phyloP scores from a whole-genome alignment of 345 rosid genomes.

The Kandelia obovata region DNA sequence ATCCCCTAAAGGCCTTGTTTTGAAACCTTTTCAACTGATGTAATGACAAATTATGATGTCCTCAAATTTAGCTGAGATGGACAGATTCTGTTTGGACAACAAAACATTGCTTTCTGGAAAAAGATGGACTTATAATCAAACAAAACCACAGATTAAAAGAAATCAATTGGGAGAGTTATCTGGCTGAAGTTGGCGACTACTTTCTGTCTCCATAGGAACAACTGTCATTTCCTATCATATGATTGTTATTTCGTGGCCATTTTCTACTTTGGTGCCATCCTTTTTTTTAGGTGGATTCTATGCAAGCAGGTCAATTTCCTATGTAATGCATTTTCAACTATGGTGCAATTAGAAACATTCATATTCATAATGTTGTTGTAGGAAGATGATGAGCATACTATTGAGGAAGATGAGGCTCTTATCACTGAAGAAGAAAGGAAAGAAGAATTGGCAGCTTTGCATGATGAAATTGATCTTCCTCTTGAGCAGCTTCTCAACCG shows the following conservation, averaged over 20 bases:
- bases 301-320: neutral
- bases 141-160: no score
- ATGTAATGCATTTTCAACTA: neutral
- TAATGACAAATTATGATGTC: neutral
- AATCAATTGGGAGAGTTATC: no score
- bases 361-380: slow-evolving; percentile 43
- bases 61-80: neutral
- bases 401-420: slow-evolving; percentile 91
- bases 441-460: slow-evolving; percentile 89
- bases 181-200: no score
- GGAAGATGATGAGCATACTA: slow-evolving; percentile 96
- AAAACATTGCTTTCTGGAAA: no score
- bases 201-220: no score
- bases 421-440: slow-evolving; percentile 80
- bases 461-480: slow-evolving; percentile 74
- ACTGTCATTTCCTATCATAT: neutral
- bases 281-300: neutral
- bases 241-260: neutral
- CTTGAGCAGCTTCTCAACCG: slow-evolving; percentile 78
- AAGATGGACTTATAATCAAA: no score
- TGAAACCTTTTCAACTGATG: neutral
- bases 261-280: neutral
- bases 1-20: neutral
- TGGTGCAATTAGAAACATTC: neutral
- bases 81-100: neutral